Percentiles rank a stretch among this genome's conserved stretches.
Conservation (phyloP, 225 moss, liverwort and hornwort species). For the Antitrichia curtipendula region DNA sequence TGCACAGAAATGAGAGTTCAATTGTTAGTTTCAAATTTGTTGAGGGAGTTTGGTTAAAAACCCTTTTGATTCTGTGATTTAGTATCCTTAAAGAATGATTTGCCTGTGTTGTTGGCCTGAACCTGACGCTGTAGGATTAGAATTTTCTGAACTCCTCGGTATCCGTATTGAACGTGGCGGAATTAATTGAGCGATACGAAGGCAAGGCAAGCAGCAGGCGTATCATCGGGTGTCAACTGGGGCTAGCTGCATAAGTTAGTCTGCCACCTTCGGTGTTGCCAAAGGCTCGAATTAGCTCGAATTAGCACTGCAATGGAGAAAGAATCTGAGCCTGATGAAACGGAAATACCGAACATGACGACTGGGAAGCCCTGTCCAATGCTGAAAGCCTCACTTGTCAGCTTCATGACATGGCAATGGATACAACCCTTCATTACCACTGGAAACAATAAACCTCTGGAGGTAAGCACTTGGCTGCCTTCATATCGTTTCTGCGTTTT, state of each 20-base stretch:
- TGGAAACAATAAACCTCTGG: conserved; percentile 28
- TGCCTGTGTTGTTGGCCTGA: not conserved
- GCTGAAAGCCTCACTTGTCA: conserved; percentile 18
- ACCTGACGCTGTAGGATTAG: too few relatives aligned
- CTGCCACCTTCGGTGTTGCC: not conserved
- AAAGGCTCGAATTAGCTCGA: not conserved
- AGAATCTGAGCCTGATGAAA: not conserved
- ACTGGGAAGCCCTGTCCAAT: conserved; percentile 41
- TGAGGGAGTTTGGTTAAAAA: not conserved
- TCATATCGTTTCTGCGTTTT: not conserved
- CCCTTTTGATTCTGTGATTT: not conserved
- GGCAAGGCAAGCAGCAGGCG: not conserved
- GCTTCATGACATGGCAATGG: conserved; percentile 47
- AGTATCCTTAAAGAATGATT: not conserved
- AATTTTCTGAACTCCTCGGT: not conserved
- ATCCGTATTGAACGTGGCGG: not conserved
- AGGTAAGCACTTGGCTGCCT: not conserved
- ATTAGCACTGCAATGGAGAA: not conserved
- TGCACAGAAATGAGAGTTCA: not conserved
- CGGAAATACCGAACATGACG: not conserved
- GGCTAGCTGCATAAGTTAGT: not conserved
- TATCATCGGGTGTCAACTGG: not conserved
- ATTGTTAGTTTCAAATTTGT: not conserved
- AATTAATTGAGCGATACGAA: not conserved
- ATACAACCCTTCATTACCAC: conserved; percentile 23